Conservation (phyloP, 164 flowering plant genomes). For the Liquidambar formosana region DNA sequence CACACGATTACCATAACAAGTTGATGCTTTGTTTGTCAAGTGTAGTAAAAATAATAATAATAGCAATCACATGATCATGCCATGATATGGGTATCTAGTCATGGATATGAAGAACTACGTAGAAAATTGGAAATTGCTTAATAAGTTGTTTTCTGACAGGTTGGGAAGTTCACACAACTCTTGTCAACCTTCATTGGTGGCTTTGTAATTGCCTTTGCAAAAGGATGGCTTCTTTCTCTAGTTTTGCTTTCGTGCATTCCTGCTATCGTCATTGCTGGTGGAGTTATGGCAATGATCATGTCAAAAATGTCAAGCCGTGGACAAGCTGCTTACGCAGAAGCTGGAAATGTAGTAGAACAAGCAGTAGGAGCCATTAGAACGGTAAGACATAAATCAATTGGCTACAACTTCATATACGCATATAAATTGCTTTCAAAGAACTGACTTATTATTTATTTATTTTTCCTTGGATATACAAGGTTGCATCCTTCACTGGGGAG, state of each 20-base stretch:
- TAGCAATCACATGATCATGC: no score
- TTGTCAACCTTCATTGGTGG: constrained; percentile 53
- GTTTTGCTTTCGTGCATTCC: constrained; percentile 44
- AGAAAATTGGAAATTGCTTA: no score
- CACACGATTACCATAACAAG: no score
- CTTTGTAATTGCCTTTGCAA: constrained; percentile 39
- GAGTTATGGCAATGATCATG: constrained; percentile 29
- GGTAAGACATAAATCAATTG: constrained; percentile 20
- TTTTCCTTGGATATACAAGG: constrained; percentile 43
- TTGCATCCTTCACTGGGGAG: constrained; percentile 76
- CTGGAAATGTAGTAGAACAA: constrained; percentile 59
- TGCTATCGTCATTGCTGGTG: constrained; percentile 37
- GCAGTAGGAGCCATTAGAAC: constrained; percentile 57
- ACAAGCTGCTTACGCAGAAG: constrained; percentile 57
- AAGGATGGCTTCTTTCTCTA: constrained; percentile 51
- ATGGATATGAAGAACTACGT: no score
- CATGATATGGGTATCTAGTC: no score
- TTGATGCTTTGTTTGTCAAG: not conserved
- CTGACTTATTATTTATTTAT: not conserved
- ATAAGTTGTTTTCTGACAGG: constrained; percentile 43
- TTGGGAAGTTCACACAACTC: constrained; percentile 57
- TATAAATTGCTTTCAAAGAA: no score
- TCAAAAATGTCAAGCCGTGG: constrained; percentile 42
- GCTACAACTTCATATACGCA: not conserved
- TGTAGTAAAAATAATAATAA: no score